These are phyloP conservation scores for Morella rubra DNA, from an alignment of 306 rosid genomes.

Conservation along the genomic window DNA sequence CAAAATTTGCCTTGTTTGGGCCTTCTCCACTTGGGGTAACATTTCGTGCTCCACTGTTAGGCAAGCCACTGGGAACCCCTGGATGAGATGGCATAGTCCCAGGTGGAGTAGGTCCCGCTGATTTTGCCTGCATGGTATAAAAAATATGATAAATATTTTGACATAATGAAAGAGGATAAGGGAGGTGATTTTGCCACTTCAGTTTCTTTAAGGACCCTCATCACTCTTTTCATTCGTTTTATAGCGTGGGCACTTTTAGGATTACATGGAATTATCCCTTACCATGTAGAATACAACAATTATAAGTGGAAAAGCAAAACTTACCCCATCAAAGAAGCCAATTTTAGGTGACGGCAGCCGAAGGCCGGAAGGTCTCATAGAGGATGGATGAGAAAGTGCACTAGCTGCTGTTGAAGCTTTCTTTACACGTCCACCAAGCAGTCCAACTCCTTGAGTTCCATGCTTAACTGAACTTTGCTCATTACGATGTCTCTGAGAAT, in stretches of 20 bases:
- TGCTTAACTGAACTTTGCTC: slow-evolving; percentile 38
- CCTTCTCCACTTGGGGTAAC: slow-evolving; percentile 40
- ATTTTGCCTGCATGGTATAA: slow-evolving; percentile 53
- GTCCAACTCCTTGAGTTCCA: slow-evolving; percentile 36
- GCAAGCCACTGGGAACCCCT: slow-evolving; percentile 46
- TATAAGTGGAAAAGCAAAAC: slow-evolving; percentile 31
- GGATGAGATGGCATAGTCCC: slow-evolving; percentile 51
- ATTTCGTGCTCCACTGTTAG: slow-evolving; percentile 44
- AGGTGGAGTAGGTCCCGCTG: slow-evolving; percentile 54
- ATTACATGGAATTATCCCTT: slow-evolving; percentile 17
- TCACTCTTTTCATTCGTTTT: background rate
- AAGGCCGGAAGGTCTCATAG: slow-evolving; percentile 70
- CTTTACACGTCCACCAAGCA: slow-evolving; percentile 32
- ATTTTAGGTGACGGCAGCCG: slow-evolving; percentile 88
- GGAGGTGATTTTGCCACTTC: slow-evolving; percentile 16
- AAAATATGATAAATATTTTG: background rate
- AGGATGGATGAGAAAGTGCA: slow-evolving; percentile 44
- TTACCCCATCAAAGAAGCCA: slow-evolving; percentile 96
- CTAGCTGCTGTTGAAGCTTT: slow-evolving; percentile 33
- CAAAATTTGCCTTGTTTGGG: slow-evolving; percentile 47
- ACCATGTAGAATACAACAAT: slow-evolving; percentile 17
- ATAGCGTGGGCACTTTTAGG: slow-evolving; percentile 14
- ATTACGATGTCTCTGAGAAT: slow-evolving; percentile 29
- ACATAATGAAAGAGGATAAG: background rate
- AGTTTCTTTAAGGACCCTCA: background rate